phyloP scores from a whole-genome alignment of 2,329 filamentous ascomycete species.

The Exophiala xenobiotica region DNA sequence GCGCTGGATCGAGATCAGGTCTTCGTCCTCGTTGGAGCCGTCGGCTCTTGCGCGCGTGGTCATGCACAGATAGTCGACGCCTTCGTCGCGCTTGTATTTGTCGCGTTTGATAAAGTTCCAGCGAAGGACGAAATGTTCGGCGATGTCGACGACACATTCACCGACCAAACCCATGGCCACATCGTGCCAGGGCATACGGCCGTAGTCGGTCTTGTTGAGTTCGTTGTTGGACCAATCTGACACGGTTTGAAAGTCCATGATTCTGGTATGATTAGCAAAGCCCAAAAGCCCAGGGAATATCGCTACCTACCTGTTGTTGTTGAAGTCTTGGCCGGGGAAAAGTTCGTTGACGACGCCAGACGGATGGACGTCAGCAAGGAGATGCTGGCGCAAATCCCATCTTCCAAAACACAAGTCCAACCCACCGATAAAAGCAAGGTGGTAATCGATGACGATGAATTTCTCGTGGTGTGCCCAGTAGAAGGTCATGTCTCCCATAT shows the following conservation, averaged over 20 bases:
- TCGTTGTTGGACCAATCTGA: conserved; percentile 92
- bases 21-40: conserved; percentile 59
- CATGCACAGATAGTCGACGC: conserved; percentile 81
- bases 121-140: conserved; percentile 87
- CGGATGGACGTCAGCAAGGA: conserved; percentile 83
- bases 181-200: conserved; percentile 98
- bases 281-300: neutral
- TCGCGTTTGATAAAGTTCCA: conserved; percentile 98
- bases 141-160: conserved; percentile 87
- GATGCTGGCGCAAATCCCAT: conserved; percentile 86
- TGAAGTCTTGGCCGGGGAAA: conserved; percentile 96
- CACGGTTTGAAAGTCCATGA: conserved; percentile 93
- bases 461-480: conserved; percentile 99
- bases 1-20: conserved; percentile 82
- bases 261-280: conserved; percentile 43
- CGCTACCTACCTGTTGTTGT: conserved; percentile 68
- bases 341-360: conserved; percentile 77
- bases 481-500: conserved; percentile 91
- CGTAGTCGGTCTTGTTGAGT: conserved; percentile 83
- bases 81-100: conserved; percentile 88
- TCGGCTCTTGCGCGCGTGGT: conserved; percentile 68
- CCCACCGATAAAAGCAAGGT: conserved; percentile 87
- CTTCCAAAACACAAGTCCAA: conserved; percentile 93
- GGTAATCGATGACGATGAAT: conserved; percentile 91
- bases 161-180: conserved; percentile 90